Conservation (phyloP, 2,329 filamentous ascomycete species). For the Aspergillus pseudoterreus region DNA sequence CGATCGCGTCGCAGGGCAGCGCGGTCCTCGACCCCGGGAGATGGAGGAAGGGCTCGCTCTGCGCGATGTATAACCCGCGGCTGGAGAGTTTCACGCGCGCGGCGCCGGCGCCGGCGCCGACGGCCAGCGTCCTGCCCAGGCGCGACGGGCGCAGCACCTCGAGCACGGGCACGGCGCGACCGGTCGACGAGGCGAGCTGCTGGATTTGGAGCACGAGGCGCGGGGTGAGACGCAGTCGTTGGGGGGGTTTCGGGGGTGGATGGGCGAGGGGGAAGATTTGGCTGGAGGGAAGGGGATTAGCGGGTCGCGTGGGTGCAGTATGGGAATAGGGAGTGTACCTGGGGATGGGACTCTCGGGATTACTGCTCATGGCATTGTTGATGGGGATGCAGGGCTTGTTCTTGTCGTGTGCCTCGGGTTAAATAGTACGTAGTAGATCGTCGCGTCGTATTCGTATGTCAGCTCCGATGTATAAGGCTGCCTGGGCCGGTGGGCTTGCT, state of each 20-base stretch:
- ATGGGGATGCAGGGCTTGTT: neutral
- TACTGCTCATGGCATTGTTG: neutral
- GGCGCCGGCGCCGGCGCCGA: neutral
- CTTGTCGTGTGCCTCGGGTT: neutral
- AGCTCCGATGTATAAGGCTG: neutral
- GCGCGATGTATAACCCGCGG: conserved; percentile 27
- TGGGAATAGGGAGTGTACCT: neutral
- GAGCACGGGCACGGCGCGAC: conserved; percentile 26
- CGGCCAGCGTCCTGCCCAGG: conserved; percentile 19
- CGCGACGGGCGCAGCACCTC: conserved; percentile 28
- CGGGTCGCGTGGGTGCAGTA: conserved; percentile 1
- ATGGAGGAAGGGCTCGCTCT: conserved; percentile 22
- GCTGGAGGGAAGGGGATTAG: neutral
- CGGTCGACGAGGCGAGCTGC: conserved; percentile 20
- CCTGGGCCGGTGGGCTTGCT: neutral
- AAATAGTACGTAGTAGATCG: neutral
- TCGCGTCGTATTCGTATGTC: neutral
- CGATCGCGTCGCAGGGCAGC: neutral
- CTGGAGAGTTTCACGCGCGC: conserved; percentile 19
- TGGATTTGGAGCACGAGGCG: conserved; percentile 32
- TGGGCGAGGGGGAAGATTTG: conserved; percentile 30
- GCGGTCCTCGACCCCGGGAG: neutral
- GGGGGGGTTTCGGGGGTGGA: conserved; percentile 26
- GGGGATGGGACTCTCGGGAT: neutral
- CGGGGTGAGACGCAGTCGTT: conserved; percentile 23